A percentile compares a stretch with the other conserved stretches of the same genome.
Evolutionary conservation across 2,329 filamentous ascomycete species (phyloP).

Genomic region (Scytalidium lignicola): DNA sequence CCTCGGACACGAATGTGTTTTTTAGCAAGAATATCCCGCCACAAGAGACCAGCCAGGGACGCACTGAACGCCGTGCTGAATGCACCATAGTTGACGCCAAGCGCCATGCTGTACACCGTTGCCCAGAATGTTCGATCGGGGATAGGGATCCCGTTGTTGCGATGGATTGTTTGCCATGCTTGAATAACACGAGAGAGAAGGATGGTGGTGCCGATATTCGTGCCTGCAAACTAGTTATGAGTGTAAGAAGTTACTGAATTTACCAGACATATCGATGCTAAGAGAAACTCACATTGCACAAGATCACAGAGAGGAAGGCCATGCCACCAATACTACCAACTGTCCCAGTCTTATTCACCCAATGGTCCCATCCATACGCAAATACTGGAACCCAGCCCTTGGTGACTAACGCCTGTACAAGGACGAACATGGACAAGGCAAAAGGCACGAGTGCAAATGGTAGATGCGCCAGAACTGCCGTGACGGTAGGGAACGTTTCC

Average conservation of each 20-base stretch:
- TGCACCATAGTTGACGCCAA: slow-evolving; percentile 70
- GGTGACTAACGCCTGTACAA: slow-evolving; percentile 67
- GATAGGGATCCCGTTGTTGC: slow-evolving; percentile 41
- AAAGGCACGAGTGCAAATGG: slow-evolving; percentile 67
- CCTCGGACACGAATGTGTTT: slow-evolving; percentile 63
- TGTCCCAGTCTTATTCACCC: slow-evolving; percentile 64
- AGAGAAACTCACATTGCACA: slow-evolving; percentile 69
- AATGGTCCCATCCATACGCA: slow-evolving; percentile 68
- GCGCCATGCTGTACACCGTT: slow-evolving; percentile 68
- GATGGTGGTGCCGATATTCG: slow-evolving; percentile 73
- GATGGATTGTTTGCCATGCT: slow-evolving; percentile 59
- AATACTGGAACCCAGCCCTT: slow-evolving; percentile 73
- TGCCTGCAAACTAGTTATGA: slow-evolving; percentile 60
- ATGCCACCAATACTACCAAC: slow-evolving; percentile 66
- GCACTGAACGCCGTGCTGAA: slow-evolving; percentile 70
- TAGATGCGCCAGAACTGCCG: slow-evolving; percentile 59
- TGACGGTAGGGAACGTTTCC: slow-evolving; percentile 66
- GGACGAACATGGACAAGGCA: slow-evolving; percentile 68
- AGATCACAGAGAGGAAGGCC: slow-evolving; percentile 64
- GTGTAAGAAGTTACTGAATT: slow-evolving; percentile 8
- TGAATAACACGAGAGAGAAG: slow-evolving; percentile 67
- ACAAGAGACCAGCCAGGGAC: slow-evolving; percentile 65
- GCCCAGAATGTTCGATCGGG: slow-evolving; percentile 66
- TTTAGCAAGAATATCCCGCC: slow-evolving; percentile 63
- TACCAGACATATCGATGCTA: too few relatives aligned